These are phyloP conservation scores for Colletotrichum sp. DNA, from an alignment of 2,329 filamentous ascomycete species.

Conservation along the genomic window DNA sequence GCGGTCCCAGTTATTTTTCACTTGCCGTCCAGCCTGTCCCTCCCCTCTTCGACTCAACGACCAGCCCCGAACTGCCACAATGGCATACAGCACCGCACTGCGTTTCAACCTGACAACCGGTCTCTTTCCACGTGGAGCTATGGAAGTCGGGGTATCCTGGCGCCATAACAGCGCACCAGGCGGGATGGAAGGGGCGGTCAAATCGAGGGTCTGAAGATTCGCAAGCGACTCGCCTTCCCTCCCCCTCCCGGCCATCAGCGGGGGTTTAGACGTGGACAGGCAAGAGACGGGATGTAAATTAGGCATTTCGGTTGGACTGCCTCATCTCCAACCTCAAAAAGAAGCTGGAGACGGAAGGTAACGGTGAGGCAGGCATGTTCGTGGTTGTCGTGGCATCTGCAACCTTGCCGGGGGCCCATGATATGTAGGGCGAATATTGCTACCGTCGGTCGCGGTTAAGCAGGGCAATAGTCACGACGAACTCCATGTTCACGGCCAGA, in stretches of 20 bases:
- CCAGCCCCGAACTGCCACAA: background rate
- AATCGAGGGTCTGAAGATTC: background rate
- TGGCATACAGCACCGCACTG: background rate
- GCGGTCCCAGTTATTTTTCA: background rate
- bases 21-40: background rate
- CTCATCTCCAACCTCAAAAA: background rate
- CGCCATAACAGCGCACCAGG: background rate
- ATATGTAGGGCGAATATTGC: background rate
- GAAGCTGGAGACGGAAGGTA: background rate
- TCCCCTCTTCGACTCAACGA: background rate
- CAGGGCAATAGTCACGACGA: background rate
- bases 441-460: background rate
- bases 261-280: background rate
- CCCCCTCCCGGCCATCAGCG: background rate
- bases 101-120: background rate
- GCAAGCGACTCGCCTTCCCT: background rate
- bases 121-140: conserved; percentile 8
- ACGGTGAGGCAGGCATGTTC: background rate
- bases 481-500: background rate
- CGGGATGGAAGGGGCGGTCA: background rate
- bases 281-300: background rate
- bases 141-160: conserved; percentile 4
- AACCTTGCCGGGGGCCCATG: background rate
- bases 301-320: background rate
- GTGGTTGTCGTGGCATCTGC: background rate